phyloP scores from a whole-genome alignment of 2,329 filamentous ascomycete genomes.

The Trichoderma sp. region DNA sequence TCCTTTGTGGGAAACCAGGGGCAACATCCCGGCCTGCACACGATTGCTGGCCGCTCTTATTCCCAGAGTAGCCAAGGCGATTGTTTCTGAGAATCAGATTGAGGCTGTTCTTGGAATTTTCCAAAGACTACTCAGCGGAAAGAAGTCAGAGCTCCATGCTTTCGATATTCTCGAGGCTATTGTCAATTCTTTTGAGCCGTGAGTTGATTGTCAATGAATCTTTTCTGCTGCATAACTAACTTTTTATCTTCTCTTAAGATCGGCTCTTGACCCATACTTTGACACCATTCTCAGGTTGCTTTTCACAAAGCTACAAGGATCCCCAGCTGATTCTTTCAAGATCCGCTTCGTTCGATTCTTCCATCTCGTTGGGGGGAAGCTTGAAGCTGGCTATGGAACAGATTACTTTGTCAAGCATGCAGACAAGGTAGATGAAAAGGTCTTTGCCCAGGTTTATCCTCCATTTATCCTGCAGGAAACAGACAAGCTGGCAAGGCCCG shows the following conservation, averaged over 20 bases:
- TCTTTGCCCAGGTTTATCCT: constrained; percentile 86
- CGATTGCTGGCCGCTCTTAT: constrained; percentile 84
- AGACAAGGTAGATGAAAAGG: constrained; percentile 76
- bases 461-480: constrained; percentile 86
- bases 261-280: constrained; percentile 75
- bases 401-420: constrained; percentile 89
- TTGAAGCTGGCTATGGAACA: constrained; percentile 81
- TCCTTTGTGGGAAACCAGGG: constrained; percentile 86
- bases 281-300: constrained; percentile 78
- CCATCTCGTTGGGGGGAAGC: constrained; percentile 80
- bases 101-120: constrained; percentile 94
- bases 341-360: constrained; percentile 92
- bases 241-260: constrained; percentile 44
- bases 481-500: constrained; percentile 81
- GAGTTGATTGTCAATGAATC: constrained; percentile 42
- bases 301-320: constrained; percentile 74
- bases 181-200: constrained; percentile 72
- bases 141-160: constrained; percentile 81
- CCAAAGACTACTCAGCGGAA: constrained; percentile 81
- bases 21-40: constrained; percentile 89
- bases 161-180: constrained; percentile 90
- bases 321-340: constrained; percentile 75
- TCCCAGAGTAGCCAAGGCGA: constrained; percentile 71
- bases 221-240: not conserved
- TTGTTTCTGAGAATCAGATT: constrained; percentile 78